Evolutionary conservation across 371 early-diverging fungal species (phyloP).

Genomic region (Mycotypha africana): DNA sequence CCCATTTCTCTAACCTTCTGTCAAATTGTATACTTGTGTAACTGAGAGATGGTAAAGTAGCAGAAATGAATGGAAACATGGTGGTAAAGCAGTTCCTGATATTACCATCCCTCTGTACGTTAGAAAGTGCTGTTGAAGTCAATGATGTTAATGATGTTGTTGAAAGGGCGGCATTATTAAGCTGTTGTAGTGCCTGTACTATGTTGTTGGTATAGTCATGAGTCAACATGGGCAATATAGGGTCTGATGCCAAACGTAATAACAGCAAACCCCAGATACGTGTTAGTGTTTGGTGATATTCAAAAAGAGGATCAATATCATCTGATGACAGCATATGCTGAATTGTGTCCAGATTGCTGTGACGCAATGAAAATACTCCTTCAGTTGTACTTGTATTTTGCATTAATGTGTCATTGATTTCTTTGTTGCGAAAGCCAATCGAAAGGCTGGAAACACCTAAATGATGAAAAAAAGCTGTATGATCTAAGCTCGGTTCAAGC

Average conservation of each 20-base stretch:
- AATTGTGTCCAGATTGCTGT: slow-evolving; percentile 48
- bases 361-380: slow-evolving; percentile 38
- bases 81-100: no score
- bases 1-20: background rate
- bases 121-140: no score
- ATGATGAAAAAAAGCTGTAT: slow-evolving; percentile 50
- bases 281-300: slow-evolving; percentile 51
- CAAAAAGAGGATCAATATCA: slow-evolving; percentile 52
- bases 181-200: no score
- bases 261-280: slow-evolving; percentile 30
- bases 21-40: slow-evolving; percentile 4
- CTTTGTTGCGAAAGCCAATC: slow-evolving; percentile 48
- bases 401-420: no score
- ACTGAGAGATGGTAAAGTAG: background rate
- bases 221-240: slow-evolving; percentile 28
- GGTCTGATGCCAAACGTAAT: slow-evolving; percentile 22
- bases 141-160: no score
- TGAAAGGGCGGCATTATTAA: no score
- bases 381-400: no score
- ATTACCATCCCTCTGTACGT: background rate
- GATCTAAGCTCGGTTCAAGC: slow-evolving; percentile 44
- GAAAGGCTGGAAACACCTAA: slow-evolving; percentile 52
- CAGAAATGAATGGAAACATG: slow-evolving; percentile 1
- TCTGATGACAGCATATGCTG: slow-evolving; percentile 52
- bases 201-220: no score